phyloP scores from a whole-genome alignment of 2,329 filamentous ascomycete genomes.

The Penicillium brasilianum region DNA sequence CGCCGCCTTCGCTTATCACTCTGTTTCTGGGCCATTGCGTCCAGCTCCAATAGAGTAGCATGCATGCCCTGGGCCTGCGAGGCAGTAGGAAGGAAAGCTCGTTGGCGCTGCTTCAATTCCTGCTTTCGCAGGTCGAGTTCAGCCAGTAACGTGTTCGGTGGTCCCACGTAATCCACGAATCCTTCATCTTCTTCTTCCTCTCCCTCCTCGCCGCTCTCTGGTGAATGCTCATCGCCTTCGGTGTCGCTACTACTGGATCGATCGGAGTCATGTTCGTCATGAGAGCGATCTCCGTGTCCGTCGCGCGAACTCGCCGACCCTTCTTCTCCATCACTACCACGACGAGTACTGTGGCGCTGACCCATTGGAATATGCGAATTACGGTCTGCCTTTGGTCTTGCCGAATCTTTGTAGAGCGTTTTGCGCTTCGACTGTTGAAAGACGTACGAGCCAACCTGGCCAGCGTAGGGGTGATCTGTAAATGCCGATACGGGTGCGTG shows the following conservation, averaged over 20 bases:
- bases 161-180: slow-evolving; percentile 62
- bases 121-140: slow-evolving; percentile 91
- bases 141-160: slow-evolving; percentile 87
- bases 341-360: slow-evolving; percentile 20
- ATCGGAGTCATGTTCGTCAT: slow-evolving; percentile 17
- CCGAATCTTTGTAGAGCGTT: slow-evolving; percentile 29
- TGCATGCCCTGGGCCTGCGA: slow-evolving; percentile 67
- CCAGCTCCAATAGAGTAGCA: slow-evolving; percentile 85
- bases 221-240: slow-evolving; percentile 29
- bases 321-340: slow-evolving; percentile 8
- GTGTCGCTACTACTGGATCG: slow-evolving; percentile 13
- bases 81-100: slow-evolving; percentile 66
- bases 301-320: slow-evolving; percentile 11
- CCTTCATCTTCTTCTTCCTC: slow-evolving; percentile 47
- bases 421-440: slow-evolving; percentile 62
- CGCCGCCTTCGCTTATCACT: slow-evolving; percentile 71
- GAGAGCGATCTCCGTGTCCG: slow-evolving; percentile 25
- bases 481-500: slow-evolving; percentile 88
- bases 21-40: slow-evolving; percentile 86
- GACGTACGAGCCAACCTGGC: slow-evolving; percentile 73
- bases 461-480: slow-evolving; percentile 83
- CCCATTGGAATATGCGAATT: slow-evolving; percentile 38
- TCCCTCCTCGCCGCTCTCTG: slow-evolving; percentile 21
- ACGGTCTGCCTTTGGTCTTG: slow-evolving; percentile 38
- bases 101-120: slow-evolving; percentile 80